phyloP scores from a whole-genome alignment of 2,329 filamentous ascomycete species.

The Microcyclospora tardicrescens region DNA sequence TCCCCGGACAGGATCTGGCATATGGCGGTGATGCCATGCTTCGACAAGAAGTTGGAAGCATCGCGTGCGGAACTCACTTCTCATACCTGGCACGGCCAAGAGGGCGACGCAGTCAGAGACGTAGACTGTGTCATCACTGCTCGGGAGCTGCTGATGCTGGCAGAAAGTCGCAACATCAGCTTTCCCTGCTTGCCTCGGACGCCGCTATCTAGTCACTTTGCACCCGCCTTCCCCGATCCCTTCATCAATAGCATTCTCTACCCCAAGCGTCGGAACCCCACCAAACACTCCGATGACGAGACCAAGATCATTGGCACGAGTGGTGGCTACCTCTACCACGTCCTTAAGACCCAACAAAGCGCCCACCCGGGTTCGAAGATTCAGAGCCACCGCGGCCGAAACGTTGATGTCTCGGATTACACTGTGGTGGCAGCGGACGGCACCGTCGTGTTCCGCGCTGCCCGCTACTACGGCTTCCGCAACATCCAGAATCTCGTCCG shows the following conservation, averaged over 20 bases:
- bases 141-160: constrained; percentile 83
- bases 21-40: constrained; percentile 92
- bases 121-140: constrained; percentile 98
- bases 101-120: constrained; percentile 54
- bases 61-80: constrained; percentile 79
- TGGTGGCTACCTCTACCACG: constrained; percentile 77
- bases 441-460: constrained; percentile 55
- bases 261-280: constrained; percentile 15
- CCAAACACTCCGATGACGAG: constrained; percentile 24
- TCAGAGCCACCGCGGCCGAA: constrained; percentile 61
- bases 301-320: constrained; percentile 54
- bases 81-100: constrained; percentile 22
- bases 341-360: constrained; percentile 61
- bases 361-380: constrained; percentile 61
- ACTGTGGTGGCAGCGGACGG: constrained; percentile 42
- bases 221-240: constrained; percentile 57
- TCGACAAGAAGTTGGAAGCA: constrained; percentile 97
- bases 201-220: constrained; percentile 35
- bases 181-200: constrained; percentile 59
- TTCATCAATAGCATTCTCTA: constrained; percentile 64
- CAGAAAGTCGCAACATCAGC: constrained; percentile 63
- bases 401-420: constrained; percentile 85
- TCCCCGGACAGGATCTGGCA: constrained; percentile 80
- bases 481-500: constrained; percentile 97
- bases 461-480: constrained; percentile 90